Conservation (phyloP, 768 basidiomycete species). For the Ramaria rubella region DNA sequence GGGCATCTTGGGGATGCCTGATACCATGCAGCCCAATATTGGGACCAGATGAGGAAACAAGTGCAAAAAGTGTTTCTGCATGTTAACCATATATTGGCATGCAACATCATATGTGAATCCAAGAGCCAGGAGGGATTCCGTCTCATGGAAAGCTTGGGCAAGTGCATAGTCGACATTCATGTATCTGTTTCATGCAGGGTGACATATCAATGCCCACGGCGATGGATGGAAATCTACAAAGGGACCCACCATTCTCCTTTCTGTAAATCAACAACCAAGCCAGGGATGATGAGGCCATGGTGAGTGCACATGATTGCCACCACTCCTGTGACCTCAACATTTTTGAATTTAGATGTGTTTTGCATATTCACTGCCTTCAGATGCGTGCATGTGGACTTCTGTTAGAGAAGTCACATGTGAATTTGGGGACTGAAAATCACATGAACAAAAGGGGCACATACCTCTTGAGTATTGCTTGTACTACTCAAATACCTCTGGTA, state of each 20-base stretch:
- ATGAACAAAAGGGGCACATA: background rate
- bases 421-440: background rate
- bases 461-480: constrained; percentile 12
- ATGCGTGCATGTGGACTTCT: constrained; percentile 23
- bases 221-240: background rate
- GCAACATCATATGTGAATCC: constrained; percentile 15
- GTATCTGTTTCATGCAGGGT: background rate
- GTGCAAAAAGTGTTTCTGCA: constrained; percentile 9
- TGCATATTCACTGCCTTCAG: constrained; percentile 20
- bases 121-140: background rate
- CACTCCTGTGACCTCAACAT: constrained; percentile 18
- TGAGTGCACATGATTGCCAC: constrained; percentile 16
- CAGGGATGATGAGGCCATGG: constrained; percentile 15
- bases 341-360: constrained; percentile 21
- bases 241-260: background rate
- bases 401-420: background rate
- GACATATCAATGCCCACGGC: background rate
- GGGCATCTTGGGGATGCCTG: constrained; percentile 17
- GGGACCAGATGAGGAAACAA: constrained; percentile 13
- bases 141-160: background rate
- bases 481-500: constrained; percentile 14
- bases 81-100: constrained; percentile 15
- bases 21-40: constrained; percentile 8
- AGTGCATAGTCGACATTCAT: background rate
- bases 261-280: constrained; percentile 1